These are phyloP conservation scores for Blastocystis sp. DNA, from an alignment of 352 stramenopile genomes.

Conservation along the genomic window DNA sequence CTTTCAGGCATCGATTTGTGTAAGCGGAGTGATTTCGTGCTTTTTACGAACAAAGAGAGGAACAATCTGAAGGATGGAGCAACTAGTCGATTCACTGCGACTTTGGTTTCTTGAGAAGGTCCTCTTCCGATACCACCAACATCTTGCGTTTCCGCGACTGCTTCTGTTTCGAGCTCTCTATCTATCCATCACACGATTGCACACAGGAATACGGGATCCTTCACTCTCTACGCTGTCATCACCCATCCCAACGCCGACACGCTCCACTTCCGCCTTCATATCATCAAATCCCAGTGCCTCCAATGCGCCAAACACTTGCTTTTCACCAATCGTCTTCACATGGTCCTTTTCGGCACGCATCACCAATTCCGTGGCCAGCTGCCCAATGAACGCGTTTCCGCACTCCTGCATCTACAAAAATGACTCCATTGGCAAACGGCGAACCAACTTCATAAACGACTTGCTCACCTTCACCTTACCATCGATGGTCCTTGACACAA, in stretches of 20 bases:
- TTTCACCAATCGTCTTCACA: slow-evolving; percentile 35
- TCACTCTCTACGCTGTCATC: slow-evolving; percentile 33
- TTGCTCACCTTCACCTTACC: slow-evolving; percentile 54
- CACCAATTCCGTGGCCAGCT: slow-evolving; percentile 47
- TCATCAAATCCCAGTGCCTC: slow-evolving; percentile 27
- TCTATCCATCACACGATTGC: neutral
- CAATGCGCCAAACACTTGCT: slow-evolving; percentile 20
- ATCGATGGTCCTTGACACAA: slow-evolving; percentile 4
- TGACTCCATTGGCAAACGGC: neutral
- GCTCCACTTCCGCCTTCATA: slow-evolving; percentile 13
- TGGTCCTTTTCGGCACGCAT: slow-evolving; percentile 52
- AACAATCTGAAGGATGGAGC: neutral
- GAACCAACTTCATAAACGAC: slow-evolving; percentile 59
- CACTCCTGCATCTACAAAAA: slow-evolving; percentile 54
- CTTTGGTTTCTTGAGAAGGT: neutral
- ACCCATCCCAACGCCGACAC: neutral
- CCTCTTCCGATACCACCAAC: slow-evolving; percentile 16
- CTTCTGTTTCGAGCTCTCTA: neutral
- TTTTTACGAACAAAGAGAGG: too few species aligned
- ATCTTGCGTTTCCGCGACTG: neutral
- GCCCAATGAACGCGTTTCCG: slow-evolving; percentile 55
- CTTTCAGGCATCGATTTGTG: neutral
- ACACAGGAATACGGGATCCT: neutral
- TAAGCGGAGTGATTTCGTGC: neutral
- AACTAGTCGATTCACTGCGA: neutral